Evolutionary conservation across 345 rosid genomes (phyloP).

Genomic region (Rubroshorea leprosula): DNA sequence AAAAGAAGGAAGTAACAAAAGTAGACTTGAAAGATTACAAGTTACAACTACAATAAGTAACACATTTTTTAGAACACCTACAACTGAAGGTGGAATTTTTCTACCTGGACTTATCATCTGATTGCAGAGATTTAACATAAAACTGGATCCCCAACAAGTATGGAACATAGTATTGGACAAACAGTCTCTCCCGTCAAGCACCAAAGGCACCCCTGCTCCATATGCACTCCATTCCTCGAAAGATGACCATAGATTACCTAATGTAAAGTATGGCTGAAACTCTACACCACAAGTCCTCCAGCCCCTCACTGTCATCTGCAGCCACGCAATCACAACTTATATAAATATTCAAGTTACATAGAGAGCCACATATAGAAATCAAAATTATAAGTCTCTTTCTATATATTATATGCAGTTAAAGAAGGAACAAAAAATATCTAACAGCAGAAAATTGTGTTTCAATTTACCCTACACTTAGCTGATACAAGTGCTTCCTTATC

Average conservation of each 20-base stretch:
- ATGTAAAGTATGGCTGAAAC: no score
- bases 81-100: neutral
- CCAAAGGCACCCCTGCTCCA: slow-evolving; percentile 70
- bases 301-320: slow-evolving; percentile 38
- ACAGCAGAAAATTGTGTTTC: no score
- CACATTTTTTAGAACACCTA: neutral
- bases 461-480: no score
- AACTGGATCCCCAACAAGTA: slow-evolving; percentile 70
- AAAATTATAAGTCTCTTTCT: no score
- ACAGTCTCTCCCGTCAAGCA: slow-evolving; percentile 44
- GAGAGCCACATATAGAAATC: no score
- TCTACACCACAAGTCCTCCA: no score
- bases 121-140: slow-evolving; percentile 34
- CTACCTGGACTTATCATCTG: slow-evolving; percentile 49
- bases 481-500: no score
- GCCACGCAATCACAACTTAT: slow-evolving; percentile 13
- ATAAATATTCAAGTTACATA: neutral
- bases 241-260: slow-evolving; percentile 71
- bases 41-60: neutral
- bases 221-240: slow-evolving; percentile 81
- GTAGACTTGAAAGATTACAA: neutral
- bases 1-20: neutral
- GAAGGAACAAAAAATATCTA: neutral
- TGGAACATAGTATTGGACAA: slow-evolving; percentile 68
- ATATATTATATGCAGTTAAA: neutral